A percentile compares a stretch with the other conserved stretches of the same genome.
Conservation (phyloP, 1,284 basidiomycete genomes). For the Ustilago cynodontis region DNA sequence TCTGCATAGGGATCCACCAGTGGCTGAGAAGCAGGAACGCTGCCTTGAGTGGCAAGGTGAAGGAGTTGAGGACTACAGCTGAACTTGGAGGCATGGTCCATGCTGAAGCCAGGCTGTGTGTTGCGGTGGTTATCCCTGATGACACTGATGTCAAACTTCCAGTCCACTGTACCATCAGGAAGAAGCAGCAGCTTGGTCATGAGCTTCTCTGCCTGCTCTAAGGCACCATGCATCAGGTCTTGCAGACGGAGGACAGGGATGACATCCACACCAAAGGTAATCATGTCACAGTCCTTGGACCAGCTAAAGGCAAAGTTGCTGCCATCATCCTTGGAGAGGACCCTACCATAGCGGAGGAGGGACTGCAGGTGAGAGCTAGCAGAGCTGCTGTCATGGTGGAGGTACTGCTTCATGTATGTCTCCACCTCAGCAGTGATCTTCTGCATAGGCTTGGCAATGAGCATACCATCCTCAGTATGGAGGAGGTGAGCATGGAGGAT, state of each 20-base stretch:
- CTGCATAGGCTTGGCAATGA: not conserved
- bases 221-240: not conserved
- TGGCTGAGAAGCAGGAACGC: not conserved
- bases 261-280: not conserved
- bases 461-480: not conserved
- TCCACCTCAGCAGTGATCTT: not conserved
- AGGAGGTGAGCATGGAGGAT: not conserved
- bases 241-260: not conserved
- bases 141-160: not conserved
- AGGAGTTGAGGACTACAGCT: not conserved
- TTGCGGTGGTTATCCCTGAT: constrained; percentile 1
- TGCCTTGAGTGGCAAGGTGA: not conserved
- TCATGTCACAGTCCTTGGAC: not conserved
- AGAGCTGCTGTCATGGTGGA: not conserved
- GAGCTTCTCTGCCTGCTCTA: not conserved
- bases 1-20: not conserved
- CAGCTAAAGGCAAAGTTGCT: not conserved
- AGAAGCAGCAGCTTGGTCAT: not conserved
- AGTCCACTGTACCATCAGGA: not conserved
- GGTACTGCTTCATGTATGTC: not conserved
- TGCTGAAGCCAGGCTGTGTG: constrained; percentile 3
- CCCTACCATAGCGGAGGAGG: not conserved
- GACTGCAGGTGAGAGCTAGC: constrained; percentile 4
- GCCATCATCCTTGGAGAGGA: constrained; percentile 3
- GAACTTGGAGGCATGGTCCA: not conserved